phyloP scores from a whole-genome alignment of 2,329 filamentous ascomycete species.

The Lachnellula willkommii region DNA sequence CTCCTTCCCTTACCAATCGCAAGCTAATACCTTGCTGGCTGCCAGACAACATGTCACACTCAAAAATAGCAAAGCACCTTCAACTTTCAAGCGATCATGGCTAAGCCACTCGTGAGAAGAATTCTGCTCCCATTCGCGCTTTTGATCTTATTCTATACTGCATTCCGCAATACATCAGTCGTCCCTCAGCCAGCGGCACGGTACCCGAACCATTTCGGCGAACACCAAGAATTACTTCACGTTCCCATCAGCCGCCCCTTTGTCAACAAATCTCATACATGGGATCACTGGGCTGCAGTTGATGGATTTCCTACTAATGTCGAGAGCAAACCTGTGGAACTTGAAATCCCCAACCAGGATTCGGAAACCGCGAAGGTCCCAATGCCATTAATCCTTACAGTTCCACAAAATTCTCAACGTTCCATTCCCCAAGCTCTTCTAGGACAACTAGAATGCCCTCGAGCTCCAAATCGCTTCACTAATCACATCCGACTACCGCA shows the following conservation, averaged over 20 bases:
- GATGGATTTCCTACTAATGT: background rate
- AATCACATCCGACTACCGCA: slow-evolving; percentile 32
- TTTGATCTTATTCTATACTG: slow-evolving; percentile 9
- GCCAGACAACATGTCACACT: background rate
- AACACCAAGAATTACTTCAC: slow-evolving; percentile 1
- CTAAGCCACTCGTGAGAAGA: slow-evolving; percentile 9
- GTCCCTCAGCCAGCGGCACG: background rate
- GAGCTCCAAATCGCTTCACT: slow-evolving; percentile 29
- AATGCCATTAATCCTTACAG: background rate
- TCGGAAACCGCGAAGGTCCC: background rate
- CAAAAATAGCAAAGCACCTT: background rate
- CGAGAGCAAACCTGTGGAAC: background rate
- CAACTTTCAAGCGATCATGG: slow-evolving; percentile 3
- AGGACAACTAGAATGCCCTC: slow-evolving; percentile 14
- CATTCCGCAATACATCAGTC: background rate
- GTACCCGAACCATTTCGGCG: background rate
- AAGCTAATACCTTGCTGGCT: background rate
- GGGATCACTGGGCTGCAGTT: background rate
- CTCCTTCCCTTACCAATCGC: background rate
- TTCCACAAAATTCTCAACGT: background rate
- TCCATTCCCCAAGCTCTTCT: slow-evolving; percentile 10
- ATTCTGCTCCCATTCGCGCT: slow-evolving; percentile 16
- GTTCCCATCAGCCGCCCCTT: slow-evolving; percentile 9
- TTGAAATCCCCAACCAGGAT: background rate
- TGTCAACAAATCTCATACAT: background rate